Evolutionary conservation across 2,329 filamentous ascomycete species (phyloP), one percentile per base, ranked within the genome.

Genomic region (Rutstroemia sp.): DNA sequence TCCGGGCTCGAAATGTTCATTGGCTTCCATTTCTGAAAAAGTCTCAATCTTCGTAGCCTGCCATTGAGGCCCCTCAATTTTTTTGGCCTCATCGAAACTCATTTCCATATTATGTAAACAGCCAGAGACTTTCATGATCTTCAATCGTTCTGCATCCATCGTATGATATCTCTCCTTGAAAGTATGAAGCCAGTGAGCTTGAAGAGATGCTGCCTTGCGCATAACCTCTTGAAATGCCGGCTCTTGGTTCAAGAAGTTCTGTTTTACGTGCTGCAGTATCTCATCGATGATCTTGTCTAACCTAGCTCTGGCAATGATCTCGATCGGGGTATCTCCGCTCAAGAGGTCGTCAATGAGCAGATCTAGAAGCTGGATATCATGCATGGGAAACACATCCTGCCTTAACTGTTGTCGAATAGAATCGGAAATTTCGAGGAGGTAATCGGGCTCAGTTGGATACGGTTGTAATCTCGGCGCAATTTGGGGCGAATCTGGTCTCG

Each of bases 1-100:
- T 56, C 79, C 79, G 23, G 74, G 70, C 50, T 75, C 70, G 53
- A 78, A 79, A 37, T 42, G 30, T 19, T 70, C 61, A 49, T 75
- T 73, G 4, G 67, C 72, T 16, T 63, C 61, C 7, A 54, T 46
- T 10, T 55, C 47, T n/a, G 44, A 44, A 34, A 41, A 49, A 12
- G 54, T 47, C 23, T 34, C 18, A 39, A 41, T 30, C 56, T 48
- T 39, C 41, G 41, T 54, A 3, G 63, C 54, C 4, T 27, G 23
- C 62, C 64, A 65, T n/a, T 18, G 25, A n/a, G 51, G 51, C 8
- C 47, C 38, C n/a, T 44, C 16, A 12, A 50, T 27, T 21, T 58
- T 38, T 3, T 45, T 46, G 44, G 42, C 30, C 5, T 61, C 45
- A 10, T 23, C 51, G 5, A 23, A 23, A 19, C 49, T 45, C 5